Percentiles rank a stretch among this genome's conserved stretches.
phyloP scores from a whole-genome alignment of 2,329 filamentous ascomycete genomes.

The Aspergillus amoenus region DNA sequence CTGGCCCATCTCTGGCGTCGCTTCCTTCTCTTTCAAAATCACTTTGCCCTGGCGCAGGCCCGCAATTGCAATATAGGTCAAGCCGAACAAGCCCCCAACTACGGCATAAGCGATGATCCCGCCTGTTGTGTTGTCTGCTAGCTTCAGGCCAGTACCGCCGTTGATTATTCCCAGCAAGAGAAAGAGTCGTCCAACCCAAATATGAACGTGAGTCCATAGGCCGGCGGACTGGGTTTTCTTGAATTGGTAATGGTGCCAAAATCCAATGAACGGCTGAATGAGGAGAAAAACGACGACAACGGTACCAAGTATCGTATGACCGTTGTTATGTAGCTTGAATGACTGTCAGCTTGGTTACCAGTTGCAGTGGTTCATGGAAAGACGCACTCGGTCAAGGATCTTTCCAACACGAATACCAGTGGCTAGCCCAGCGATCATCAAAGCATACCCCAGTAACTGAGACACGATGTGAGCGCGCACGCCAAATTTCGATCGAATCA shows the following conservation, averaged over 20 bases:
- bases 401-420: constrained; percentile 30
- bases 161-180: constrained; percentile 53
- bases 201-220: constrained; percentile 15
- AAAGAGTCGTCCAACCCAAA: constrained; percentile 48
- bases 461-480: constrained; percentile 25
- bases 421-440: constrained; percentile 29
- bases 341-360: not conserved
- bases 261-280: constrained; percentile 30
- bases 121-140: constrained; percentile 36
- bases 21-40: constrained; percentile 5
- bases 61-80: constrained; percentile 3
- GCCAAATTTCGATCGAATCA: constrained; percentile 17
- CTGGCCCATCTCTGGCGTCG: not conserved
- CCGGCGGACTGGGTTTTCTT: constrained; percentile 14
- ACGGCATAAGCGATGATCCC: constrained; percentile 16
- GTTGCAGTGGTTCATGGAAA: not conserved
- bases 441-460: constrained; percentile 26
- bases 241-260: constrained; percentile 27
- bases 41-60: constrained; percentile 1
- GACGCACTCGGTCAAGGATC: constrained; percentile 20
- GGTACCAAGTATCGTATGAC: constrained; percentile 29
- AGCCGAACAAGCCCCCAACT: constrained; percentile 10
- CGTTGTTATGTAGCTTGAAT: constrained; percentile 21
- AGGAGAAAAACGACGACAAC: constrained; percentile 28
- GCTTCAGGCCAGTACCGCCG: constrained; percentile 48